Evolutionary conservation across 805 yeast genomes (phyloP), one percentile per base, ranked within the genome.

Genomic region (Wickerhamiella kazuoi): DNA sequence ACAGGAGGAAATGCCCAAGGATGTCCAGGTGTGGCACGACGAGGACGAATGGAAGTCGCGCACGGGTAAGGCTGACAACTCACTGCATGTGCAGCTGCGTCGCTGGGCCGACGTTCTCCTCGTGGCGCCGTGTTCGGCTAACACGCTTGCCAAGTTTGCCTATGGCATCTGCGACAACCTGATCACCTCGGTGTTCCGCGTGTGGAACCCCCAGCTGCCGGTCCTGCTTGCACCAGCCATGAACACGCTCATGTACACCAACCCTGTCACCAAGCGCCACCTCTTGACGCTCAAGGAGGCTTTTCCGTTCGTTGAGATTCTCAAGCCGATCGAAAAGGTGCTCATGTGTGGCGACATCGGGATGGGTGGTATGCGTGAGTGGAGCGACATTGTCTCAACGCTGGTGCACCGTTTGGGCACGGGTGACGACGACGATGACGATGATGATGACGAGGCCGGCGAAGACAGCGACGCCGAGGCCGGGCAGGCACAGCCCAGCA

Each of bases 291-390:
- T 87, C 29, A 68, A 70, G 30, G 90, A 82, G 47, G 87, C 79
- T 47, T 84, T 81, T 79, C 82, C 86, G n/a, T 86, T 86, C 80
- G 76, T 87, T 38, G 90, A 83, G 46, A 74, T 87, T 13, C 68
- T 90, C 50, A 77, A 74, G 59, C 98, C 98, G 0, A 83, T 84
- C n/a, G 98, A 87, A 55, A 87, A 87, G 57, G 94, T 87, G 7
- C 71, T 80, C 54, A 82, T 81, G 21, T 83, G 90, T 63, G 97
- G 98, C 45, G 97, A 90, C 55, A 84, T 87, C 41, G 97, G 97
- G 13, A 79, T 87, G 84, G 98, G 98, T 33, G 98, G 97, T 38
- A 87, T 87, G 98, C 75, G 87, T 70, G 97, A 90, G 53, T 83
- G 93, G 74, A 76, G 82, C 47, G 96, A 86, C 53, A 76, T 90